Percentiles rank a stretch among this genome's conserved stretches.
Conservation (phyloP, 371 early-diverging fungal genomes). For the Rhizopus sp. region DNA sequence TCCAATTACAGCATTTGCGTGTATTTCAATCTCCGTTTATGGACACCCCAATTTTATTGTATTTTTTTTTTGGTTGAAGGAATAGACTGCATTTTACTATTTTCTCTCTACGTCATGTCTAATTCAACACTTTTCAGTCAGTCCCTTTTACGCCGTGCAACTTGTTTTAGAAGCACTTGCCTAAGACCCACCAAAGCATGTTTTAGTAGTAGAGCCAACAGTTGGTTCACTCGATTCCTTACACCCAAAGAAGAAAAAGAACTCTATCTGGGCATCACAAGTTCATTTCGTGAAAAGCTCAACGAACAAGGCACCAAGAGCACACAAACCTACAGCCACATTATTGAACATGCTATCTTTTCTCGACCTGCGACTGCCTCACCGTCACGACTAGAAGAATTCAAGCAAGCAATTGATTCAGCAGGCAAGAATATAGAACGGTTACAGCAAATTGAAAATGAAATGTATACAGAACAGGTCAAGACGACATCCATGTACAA, state of each 20-base stretch:
- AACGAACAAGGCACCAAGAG: slow-evolving; percentile 31
- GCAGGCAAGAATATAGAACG: slow-evolving; percentile 24
- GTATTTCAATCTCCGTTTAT: not conserved
- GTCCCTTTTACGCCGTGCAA: not conserved
- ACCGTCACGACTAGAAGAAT: slow-evolving; percentile 19
- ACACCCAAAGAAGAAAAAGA: slow-evolving; percentile 46
- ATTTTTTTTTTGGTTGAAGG: too few species aligned
- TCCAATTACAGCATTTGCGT: not conserved
- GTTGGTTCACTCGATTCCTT: slow-evolving; percentile 43
- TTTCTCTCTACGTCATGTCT: slow-evolving; percentile 6
- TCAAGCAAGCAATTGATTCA: slow-evolving; percentile 28
- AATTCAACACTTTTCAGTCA: not conserved
- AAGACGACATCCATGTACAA: slow-evolving; percentile 34
- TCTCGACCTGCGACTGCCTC: slow-evolving; percentile 13
- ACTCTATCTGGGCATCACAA: slow-evolving; percentile 40
- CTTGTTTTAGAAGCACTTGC: not conserved
- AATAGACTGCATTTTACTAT: not conserved
- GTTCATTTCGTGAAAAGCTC: slow-evolving; percentile 43
- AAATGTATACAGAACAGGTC: slow-evolving; percentile 25
- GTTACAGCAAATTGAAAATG: slow-evolving; percentile 20
- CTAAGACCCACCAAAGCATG: not conserved
- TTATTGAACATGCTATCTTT: slow-evolving; percentile 46
- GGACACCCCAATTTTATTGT: not conserved
- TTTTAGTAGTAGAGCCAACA: slow-evolving; percentile 11
- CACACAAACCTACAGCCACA: slow-evolving; percentile 35